Evolutionary conservation across 768 basidiomycete species (phyloP), one percentile per base, ranked within the genome.

Genomic region (Favolaschia claudopus): DNA sequence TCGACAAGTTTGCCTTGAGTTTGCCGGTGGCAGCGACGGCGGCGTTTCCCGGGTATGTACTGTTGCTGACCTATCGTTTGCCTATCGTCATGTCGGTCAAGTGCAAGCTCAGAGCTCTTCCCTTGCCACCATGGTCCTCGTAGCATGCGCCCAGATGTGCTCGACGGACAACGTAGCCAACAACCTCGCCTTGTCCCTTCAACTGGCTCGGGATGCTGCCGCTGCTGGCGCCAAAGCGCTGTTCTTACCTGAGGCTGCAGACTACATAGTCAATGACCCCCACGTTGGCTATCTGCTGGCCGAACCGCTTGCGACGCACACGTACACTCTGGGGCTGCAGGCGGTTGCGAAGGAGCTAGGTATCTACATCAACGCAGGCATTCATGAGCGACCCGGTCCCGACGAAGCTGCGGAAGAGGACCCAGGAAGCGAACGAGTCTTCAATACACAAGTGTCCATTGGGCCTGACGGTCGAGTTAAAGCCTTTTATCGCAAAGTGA

Each of bases 341-440:
- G 50, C 36, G 5, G 31, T 57, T 14, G 63, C 63, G 8, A 56
- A 60, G 10, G 63, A 64, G 31, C 55, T 60, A 10, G 58, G 55
- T 13, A 51, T 64, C 0, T 57, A 34, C 48, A 64, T 64, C 54
- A 57, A n/a, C 24, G 58, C 36, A 1, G 63, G 63, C 10, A 60
- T 64, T 9, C 63, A 64, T 22, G 63, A 64, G 40, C 58, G 53
- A 15, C 63, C 58, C 1, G 28, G 48, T 24, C 44, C 55, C n/a
- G 39, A 54, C 14, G 63, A 64, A 22, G 38, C 58, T 24, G 28
- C 24, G 19, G 20, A 40, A 7, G 63, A 64, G 27, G 63, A 60
- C 34, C 63, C 63, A 2, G 63, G 63, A 38, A 64, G 63, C 45
- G 63, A 64, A 50, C 58, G 63, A 1, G 63, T 64, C 24, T 64